Evolutionary conservation across 2,329 filamentous ascomycete species (phyloP), one percentile per base, ranked within the genome.

Genomic region (Claviceps spartinae): DNA sequence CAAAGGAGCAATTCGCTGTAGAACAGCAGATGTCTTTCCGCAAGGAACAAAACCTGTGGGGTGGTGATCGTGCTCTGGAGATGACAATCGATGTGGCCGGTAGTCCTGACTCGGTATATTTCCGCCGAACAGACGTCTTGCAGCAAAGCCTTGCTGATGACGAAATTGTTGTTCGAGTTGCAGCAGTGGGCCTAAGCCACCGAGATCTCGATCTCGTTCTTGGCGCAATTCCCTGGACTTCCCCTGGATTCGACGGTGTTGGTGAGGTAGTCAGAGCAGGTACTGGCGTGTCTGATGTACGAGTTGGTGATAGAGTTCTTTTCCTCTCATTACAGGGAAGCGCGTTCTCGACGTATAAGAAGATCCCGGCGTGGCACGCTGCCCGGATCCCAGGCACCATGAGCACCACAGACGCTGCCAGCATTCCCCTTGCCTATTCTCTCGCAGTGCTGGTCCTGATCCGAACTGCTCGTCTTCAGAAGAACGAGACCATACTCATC

Each of bases 401-500:
- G 22, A 47, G 20, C 52, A 47, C 18, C 20, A 56, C 59, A 3
- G 67, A 72, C 5, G 67, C 68, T 0, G 61, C 62, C 6, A 51
- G 52, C 22, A 53, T 59, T 6, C 49, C 58, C 0, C 49, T 58
- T n/a, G 57, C 56, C 2, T 59, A 52, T 20, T 51, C 45, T 34
- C 48, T 52, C 38, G 48, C 54, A 20, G 46, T 55, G 16, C 16
- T 55, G 43, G 49, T 50, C 1, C 54, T 57, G 2, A 20, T 51
- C 5, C 49, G 46, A 26, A 50, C 48, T 44, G 58, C 49, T 20
- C 58, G 65, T 1, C 59, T 75, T 1, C 50, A 56, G 6, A 60
- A 62, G 2, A 66, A 64, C 8, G 64, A 67, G 47, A 56, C 47
- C 1, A 56, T 68, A 1, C 59, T 68, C 2, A 61, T 67, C 20